Conservation (phyloP, 129 eudicot genomes). For the Pseudognaphalium luteoalbum region DNA sequence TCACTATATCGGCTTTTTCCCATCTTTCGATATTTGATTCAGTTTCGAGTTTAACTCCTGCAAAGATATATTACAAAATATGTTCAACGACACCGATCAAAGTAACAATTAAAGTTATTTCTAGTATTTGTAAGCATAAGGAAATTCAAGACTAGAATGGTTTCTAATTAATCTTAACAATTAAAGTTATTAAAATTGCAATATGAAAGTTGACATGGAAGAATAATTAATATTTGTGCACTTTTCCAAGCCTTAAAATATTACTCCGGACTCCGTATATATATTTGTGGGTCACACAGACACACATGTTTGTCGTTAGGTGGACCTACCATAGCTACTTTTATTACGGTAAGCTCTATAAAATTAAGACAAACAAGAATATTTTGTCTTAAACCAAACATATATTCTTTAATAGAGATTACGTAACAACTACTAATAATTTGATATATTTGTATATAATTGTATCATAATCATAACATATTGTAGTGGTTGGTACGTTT, state of each 20-base stretch:
- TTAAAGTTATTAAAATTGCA: not conserved
- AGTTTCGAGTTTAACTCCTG: slow-evolving; percentile 56
- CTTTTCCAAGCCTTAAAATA: slow-evolving; percentile 17
- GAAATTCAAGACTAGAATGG: not conserved
- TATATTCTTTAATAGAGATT: not conserved
- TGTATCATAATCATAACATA: not conserved
- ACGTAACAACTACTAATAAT: not conserved
- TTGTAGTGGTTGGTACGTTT: not conserved
- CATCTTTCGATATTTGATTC: slow-evolving; percentile 60
- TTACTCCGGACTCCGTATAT: not conserved
- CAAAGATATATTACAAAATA: not conserved
- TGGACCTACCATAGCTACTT: slow-evolving; percentile 8
- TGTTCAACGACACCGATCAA: not conserved
- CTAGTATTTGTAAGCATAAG: not conserved
- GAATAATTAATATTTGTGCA: not conserved
- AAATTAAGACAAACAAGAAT: not conserved
- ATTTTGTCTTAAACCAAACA: not conserved
- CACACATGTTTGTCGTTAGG: slow-evolving; percentile 25
- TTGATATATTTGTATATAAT: not conserved
- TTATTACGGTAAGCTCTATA: not conserved
- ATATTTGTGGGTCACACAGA: slow-evolving; percentile 24
- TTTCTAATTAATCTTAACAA: not conserved
- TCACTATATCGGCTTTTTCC: slow-evolving; percentile 58
- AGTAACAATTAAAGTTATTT: too few relatives aligned
- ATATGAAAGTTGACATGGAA: not conserved